These are phyloP conservation scores for Hypoxylon rickii DNA, from an alignment of 495 filamentous ascomycete species.

Conservation along the genomic window DNA sequence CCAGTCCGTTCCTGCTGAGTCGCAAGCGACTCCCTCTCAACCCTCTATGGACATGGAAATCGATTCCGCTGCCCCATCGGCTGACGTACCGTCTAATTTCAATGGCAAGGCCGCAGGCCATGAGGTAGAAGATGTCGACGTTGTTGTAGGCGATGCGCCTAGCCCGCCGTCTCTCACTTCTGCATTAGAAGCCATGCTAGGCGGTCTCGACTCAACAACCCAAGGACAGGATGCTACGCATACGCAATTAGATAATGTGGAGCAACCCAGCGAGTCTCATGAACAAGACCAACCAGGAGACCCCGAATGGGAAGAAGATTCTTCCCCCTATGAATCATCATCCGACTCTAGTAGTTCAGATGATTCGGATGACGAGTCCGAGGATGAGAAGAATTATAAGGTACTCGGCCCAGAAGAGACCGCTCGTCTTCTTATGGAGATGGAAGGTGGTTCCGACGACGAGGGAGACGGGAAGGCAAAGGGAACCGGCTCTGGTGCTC, in stretches of 20 bases:
- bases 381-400: constrained; percentile 71
- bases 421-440: constrained; percentile 78
- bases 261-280: constrained; percentile 15
- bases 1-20: constrained; percentile 11
- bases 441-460: constrained; percentile 70
- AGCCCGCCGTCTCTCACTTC: constrained; percentile 46
- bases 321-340: constrained; percentile 61
- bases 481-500: constrained; percentile 40
- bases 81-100: not conserved
- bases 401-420: constrained; percentile 78
- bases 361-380: constrained; percentile 64
- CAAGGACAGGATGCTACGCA: constrained; percentile 5
- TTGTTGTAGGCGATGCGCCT: constrained; percentile 19
- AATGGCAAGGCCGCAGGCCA: not conserved
- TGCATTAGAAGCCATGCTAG: constrained; percentile 52
- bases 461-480: constrained; percentile 61
- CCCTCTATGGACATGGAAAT: constrained; percentile 22
- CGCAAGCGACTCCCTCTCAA: constrained; percentile 10
- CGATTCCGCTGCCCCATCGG: not conserved
- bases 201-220: constrained; percentile 38
- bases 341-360: constrained; percentile 57
- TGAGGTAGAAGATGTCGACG: constrained; percentile 5
- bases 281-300: constrained; percentile 29
- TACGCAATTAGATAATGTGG: constrained; percentile 9
- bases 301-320: constrained; percentile 64